Percentiles rank a stretch among this genome's conserved stretches.
These are phyloP conservation scores for Penicillium paxilli DNA, from an alignment of 495 filamentous ascomycete genomes.

Conservation along the genomic window DNA sequence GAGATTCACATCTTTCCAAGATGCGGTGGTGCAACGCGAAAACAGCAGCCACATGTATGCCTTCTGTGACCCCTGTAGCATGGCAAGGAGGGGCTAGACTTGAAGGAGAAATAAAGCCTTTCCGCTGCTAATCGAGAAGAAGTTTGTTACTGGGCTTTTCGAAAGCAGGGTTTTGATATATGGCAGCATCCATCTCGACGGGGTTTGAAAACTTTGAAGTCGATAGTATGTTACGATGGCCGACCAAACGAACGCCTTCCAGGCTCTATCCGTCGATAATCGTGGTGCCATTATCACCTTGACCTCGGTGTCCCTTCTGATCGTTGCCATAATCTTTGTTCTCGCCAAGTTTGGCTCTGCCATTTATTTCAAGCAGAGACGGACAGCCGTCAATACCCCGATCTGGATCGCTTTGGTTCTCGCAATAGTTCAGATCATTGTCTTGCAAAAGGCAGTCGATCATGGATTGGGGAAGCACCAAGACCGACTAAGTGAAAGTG, in stretches of 20 bases:
- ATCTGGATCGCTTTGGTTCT: slow-evolving; percentile 34
- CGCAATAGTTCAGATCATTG: slow-evolving; percentile 20
- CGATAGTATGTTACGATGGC: slow-evolving; percentile 13
- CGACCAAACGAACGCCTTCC: slow-evolving; percentile 15
- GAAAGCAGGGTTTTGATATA: not conserved
- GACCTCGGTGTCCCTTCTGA: slow-evolving; percentile 23
- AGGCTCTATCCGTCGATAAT: slow-evolving; percentile 19
- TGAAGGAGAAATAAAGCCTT: not conserved
- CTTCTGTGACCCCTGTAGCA: no score
- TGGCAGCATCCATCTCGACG: not conserved
- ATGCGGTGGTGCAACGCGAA: not conserved
- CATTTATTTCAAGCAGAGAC: slow-evolving; percentile 30
- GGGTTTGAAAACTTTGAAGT: not conserved
- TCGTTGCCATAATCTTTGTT: slow-evolving; percentile 26
- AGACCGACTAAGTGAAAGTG: slow-evolving; percentile 10
- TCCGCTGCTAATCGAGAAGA: not conserved
- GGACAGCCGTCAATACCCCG: slow-evolving; percentile 23
- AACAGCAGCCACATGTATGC: not conserved
- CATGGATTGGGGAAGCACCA: slow-evolving; percentile 28
- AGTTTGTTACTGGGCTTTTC: not conserved
- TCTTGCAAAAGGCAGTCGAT: slow-evolving; percentile 27
- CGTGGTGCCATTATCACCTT: slow-evolving; percentile 22
- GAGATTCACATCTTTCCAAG: not conserved
- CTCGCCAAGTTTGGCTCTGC: slow-evolving; percentile 22
- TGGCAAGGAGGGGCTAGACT: no score